Evolutionary conservation across 2,329 filamentous ascomycete species (phyloP).

Genomic region (Colletotrichum magnum): DNA sequence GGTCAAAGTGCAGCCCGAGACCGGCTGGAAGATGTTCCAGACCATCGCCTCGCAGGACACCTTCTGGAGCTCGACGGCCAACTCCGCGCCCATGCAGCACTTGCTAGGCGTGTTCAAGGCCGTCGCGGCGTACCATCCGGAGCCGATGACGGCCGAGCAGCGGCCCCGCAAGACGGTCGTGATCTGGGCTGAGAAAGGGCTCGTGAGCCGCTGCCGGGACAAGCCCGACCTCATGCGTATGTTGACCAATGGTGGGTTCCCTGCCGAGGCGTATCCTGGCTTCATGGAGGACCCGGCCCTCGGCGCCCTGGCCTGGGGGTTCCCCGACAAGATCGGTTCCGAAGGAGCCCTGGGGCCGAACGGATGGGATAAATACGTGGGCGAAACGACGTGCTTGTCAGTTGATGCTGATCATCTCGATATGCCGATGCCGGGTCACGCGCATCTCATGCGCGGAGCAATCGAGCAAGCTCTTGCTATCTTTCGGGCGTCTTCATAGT

Average conservation of each 20-base stretch:
- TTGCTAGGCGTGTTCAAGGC: neutral
- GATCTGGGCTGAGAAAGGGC: neutral
- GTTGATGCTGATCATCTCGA: conserved; percentile 21
- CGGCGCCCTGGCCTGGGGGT: neutral
- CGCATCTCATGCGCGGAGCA: too few relatives aligned
- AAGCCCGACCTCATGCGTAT: neutral
- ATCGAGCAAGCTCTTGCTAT: too few relatives aligned
- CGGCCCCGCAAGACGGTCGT: neutral
- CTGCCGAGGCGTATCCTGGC: neutral
- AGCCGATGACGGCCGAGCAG: neutral
- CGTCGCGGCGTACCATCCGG: neutral
- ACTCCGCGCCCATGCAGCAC: neutral
- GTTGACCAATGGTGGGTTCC: neutral
- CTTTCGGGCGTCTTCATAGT: too few relatives aligned
- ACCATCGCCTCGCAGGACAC: neutral
- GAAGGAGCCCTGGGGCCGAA: neutral
- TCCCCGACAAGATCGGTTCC: neutral
- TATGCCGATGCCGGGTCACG: too few relatives aligned
- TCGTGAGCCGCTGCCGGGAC: neutral
- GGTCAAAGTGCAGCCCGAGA: neutral
- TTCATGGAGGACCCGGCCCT: conserved; percentile 5
- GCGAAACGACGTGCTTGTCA: neutral
- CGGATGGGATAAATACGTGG: conserved; percentile 15
- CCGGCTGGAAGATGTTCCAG: conserved; percentile 8
- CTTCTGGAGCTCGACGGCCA: neutral